Evolutionary conservation across 352 stramenopile species (phyloP), one percentile per base, ranked within the genome.

Genomic region (Phytophthora pisi): DNA sequence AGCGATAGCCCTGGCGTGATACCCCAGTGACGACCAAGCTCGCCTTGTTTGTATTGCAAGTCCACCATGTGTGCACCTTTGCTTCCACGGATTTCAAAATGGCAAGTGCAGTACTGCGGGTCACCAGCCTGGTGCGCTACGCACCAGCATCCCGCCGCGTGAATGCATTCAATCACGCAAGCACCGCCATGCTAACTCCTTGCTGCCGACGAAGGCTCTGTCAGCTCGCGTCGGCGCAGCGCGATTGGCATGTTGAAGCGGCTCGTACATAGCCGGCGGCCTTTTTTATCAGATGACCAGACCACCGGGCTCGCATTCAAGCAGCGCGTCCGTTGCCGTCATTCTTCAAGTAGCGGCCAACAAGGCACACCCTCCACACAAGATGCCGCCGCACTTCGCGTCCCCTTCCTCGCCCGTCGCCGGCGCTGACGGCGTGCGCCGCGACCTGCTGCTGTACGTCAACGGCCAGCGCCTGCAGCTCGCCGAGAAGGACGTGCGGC

Each of bases 401-500:
- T 38, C 26, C 28, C 18, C 30, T 0, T 43, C 36, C 10, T 46
- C 40, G 13, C 28, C 54, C 42, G 23, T 42, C 49, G 20, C 11
- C 31, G 31, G 3, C 31, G 11, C 31, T 18, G 38, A 45, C 28
- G 61, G 53, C 10, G 75, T 88, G 42, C 80, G 84, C 26, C 74
- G 60, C 57, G 64, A 89, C 45, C 61, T 94, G 53, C 67, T 94
- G 50, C 64, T 94, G 50, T 95, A 94, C 30, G 80, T 94, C 46
- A 94, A 94, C 70, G 81, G 82, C n/a, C 42, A 75, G 59, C 82
- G 86, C 63, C 56, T 90, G 0, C 51, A 79, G 38, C 62, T 91
- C 36, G 57, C 64, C 13, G 82, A 89, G 65, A 72, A 69, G 10
- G 64, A 91, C 50, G 79, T 84, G 50, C 71, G 78, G 26, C 89